phyloP scores from a whole-genome alignment of 805 yeast species.

The Candida fluviatilis region DNA sequence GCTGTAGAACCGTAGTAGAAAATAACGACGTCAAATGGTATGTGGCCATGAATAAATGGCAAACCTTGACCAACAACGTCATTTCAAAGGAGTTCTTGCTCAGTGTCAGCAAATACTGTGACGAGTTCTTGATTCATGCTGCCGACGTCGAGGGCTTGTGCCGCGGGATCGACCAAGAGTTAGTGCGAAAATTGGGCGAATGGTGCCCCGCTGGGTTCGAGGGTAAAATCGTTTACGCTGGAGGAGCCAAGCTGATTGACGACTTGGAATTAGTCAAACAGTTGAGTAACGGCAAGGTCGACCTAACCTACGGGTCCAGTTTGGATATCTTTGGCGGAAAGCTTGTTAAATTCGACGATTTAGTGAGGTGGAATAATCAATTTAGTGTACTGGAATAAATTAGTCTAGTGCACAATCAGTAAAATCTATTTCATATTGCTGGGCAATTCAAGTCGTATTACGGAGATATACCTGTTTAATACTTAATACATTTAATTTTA shows the following conservation, averaged over 20 bases:
- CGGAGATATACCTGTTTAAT: background rate
- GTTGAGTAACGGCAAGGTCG: constrained; percentile 79
- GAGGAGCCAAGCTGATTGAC: constrained; percentile 77
- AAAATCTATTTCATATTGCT: background rate
- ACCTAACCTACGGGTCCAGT: constrained; percentile 89
- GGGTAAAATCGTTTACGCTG: constrained; percentile 87
- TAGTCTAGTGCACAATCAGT: no score
- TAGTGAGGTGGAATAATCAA: constrained; percentile 68
- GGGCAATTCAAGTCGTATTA: background rate
- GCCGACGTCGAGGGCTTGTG: constrained; percentile 99
- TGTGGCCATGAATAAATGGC: constrained; percentile 99
- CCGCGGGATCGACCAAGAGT: constrained; percentile 79
- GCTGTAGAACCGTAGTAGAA: constrained; percentile 54
- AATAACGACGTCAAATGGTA: constrained; percentile 54
- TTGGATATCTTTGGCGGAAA: constrained; percentile 92
- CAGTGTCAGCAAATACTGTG: constrained; percentile 59
- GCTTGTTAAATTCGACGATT: constrained; percentile 70
- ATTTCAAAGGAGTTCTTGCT: constrained; percentile 52
- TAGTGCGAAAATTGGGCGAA: constrained; percentile 67
- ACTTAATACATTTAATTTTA: background rate
- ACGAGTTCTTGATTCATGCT: constrained; percentile 91
- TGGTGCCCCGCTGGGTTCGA: constrained; percentile 61
- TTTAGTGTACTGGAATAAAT: no score
- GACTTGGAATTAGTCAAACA: constrained; percentile 66
- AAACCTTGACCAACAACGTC: constrained; percentile 68